Percentiles rank a stretch among this genome's conserved stretches.
Evolutionary conservation across 345 rosid genomes (phyloP).

Genomic region (Lenwebbia sp.): DNA sequence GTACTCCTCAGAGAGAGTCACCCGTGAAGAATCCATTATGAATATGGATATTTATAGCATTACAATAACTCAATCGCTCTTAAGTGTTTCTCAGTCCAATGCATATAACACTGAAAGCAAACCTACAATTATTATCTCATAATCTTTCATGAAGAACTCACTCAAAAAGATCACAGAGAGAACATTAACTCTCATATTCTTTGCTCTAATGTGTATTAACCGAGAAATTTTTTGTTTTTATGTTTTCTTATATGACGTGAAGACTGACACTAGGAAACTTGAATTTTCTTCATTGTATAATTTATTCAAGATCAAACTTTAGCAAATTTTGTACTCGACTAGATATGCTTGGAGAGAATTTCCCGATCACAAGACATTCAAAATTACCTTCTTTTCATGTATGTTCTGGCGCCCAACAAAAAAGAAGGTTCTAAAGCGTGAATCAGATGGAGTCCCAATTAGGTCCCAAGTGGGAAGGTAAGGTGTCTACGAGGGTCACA

Average conservation of each 20-base stretch:
- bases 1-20: accelerated
- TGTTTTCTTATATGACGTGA: neutral
- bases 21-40: neutral
- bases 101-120: neutral
- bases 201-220: neutral
- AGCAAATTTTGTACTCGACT: neutral
- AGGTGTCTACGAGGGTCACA: slow-evolving; percentile 17
- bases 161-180: neutral
- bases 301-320: neutral
- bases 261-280: neutral
- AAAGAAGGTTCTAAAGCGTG: neutral
- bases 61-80: neutral
- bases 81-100: neutral
- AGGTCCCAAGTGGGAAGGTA: slow-evolving; percentile 32
- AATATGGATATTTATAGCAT: neutral
- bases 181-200: neutral
- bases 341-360: neutral
- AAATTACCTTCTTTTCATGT: neutral
- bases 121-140: neutral
- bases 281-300: neutral
- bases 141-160: neutral
- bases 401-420: neutral
- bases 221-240: neutral
- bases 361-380: neutral
- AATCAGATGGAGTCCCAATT: neutral